phyloP scores from a whole-genome alignment of 2,329 filamentous ascomycete genomes.

The Sphaceloma murrayae region DNA sequence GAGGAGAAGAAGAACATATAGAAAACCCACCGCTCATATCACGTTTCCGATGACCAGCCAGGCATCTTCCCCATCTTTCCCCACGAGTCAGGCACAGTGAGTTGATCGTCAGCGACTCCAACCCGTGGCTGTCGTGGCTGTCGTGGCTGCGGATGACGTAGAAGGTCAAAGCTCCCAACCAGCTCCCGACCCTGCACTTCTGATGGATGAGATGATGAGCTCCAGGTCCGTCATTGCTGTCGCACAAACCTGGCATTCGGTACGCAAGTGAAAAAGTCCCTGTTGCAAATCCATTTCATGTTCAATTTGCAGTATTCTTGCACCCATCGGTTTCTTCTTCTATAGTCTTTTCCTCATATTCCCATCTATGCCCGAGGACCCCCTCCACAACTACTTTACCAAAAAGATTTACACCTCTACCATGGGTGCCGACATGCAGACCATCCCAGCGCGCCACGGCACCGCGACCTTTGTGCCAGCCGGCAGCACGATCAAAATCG shows the following conservation, averaged over 20 bases:
- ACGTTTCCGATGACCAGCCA: too few relatives aligned
- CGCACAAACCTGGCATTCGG: conserved; percentile 10
- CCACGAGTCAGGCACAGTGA: too few relatives aligned
- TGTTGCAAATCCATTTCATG: neutral
- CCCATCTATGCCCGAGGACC: conserved; percentile 13
- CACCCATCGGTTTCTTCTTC: too few relatives aligned
- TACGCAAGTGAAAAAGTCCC: conserved; percentile 1
- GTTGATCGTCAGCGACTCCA: conserved; percentile 1
- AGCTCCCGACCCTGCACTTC: too few relatives aligned
- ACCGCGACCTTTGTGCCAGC: conserved; percentile 43
- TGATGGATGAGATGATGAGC: too few relatives aligned
- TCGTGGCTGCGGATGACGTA: conserved; percentile 11
- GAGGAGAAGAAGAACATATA: conserved; percentile 21
- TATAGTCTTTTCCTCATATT: neutral
- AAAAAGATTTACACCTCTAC: conserved; percentile 9
- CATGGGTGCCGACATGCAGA: conserved; percentile 26
- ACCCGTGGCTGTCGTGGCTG: conserved; percentile 3
- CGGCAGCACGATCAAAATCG: conserved; percentile 41
- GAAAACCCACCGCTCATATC: too few relatives aligned
- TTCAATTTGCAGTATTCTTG: neutral
- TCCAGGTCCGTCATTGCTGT: conserved; percentile 2
- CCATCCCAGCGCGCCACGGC: conserved; percentile 41
- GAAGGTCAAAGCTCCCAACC: conserved; percentile 4
- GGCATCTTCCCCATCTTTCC: too few relatives aligned
- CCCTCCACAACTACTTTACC: conserved; percentile 6